Evolutionary conservation across 2,329 filamentous ascomycete genomes (phyloP), one percentile per base, ranked within the genome.

Genomic region (Aspergillus sergii): DNA sequence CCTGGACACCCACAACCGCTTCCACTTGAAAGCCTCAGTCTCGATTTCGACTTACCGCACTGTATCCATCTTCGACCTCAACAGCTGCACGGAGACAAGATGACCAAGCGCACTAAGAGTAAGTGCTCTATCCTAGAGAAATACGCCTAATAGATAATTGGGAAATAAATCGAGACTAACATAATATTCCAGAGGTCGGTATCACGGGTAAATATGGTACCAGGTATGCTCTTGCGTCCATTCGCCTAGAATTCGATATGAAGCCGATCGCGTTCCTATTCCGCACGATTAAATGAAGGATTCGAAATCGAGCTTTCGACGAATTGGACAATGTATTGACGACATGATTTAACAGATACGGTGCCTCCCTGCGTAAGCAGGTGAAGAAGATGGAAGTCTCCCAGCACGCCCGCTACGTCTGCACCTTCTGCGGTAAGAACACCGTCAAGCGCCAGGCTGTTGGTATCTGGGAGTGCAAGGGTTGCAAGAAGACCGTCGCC

Each of bases 371-470:
- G 85, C 93, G 94, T 86, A 98, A 98, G 89, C 94, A 93, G 83
- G 91, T 95, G 81, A 98, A 98, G 93, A 97, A 97, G 92, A 97
- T 97, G 91, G 95, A 98, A 91, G 92, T 98, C 83, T 92, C 92
- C 78, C 95, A 98, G 85, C 95, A 99, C 88, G 93, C 93, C 86
- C 91, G 91, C 83, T 98, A 97, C 83, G 89, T 90, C 80, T 98
- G 94, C 90, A 94, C 94, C 73, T 99, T 98, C 91, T 97, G 93
- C 89, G 94, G 94, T 80, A 98, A 98, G 91, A 90, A 89, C 81
- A 91, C 90, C 76, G 93, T 97, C 80, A 93, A 93, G 87, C 90
- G 94, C 79, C 87, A 93, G 80, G 89, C 92, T 69, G 92, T 94
- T 76, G 94, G 94, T 78, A 97, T 97, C 88, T 97, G 94, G 94